These are phyloP conservation scores for Scorias spongiosa DNA, from an alignment of 2,329 filamentous ascomycete species.

Conservation along the genomic window DNA sequence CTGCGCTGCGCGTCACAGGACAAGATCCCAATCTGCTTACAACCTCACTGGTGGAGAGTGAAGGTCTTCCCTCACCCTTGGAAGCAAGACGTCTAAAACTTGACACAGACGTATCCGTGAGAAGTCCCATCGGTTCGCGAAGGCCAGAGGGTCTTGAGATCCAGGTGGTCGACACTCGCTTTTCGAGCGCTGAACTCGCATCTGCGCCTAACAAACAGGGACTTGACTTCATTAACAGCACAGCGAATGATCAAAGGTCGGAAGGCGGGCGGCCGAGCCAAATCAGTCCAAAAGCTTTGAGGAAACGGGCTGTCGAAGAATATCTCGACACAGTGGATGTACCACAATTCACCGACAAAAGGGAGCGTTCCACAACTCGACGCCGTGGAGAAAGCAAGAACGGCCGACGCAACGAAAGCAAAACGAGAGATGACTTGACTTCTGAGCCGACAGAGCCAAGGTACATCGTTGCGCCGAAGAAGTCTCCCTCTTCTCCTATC, in stretches of 20 bases:
- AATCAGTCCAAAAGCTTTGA: constrained; percentile 41
- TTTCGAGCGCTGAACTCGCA: constrained; percentile 15
- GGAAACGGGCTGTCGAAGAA: constrained; percentile 56
- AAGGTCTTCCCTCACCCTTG: constrained; percentile 52
- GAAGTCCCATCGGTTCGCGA: constrained; percentile 60
- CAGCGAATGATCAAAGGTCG: not conserved
- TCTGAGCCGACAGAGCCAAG: constrained; percentile 54
- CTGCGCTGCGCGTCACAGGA: constrained; percentile 10
- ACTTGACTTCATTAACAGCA: constrained; percentile 1
- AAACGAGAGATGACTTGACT: constrained; percentile 38
- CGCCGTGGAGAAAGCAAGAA: constrained; percentile 23
- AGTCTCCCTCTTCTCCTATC: constrained; percentile 80
- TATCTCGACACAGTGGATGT: constrained; percentile 79
- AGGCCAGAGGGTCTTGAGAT: constrained; percentile 57
- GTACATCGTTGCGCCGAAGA: constrained; percentile 61
- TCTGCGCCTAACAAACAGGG: constrained; percentile 3
- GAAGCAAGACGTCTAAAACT: constrained; percentile 47
- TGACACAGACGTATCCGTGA: constrained; percentile 44
- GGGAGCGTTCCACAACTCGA: constrained; percentile 35
- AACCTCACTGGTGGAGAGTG: constrained; percentile 9
- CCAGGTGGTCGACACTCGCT: constrained; percentile 29
- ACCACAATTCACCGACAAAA: constrained; percentile 32
- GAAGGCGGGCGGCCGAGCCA: not conserved
- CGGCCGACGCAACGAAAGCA: constrained; percentile 28
- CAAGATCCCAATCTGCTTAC: constrained; percentile 8